These are phyloP conservation scores for Botrytis fragariae DNA, from an alignment of 2,329 filamentous ascomycete genomes.

Conservation along the genomic window DNA sequence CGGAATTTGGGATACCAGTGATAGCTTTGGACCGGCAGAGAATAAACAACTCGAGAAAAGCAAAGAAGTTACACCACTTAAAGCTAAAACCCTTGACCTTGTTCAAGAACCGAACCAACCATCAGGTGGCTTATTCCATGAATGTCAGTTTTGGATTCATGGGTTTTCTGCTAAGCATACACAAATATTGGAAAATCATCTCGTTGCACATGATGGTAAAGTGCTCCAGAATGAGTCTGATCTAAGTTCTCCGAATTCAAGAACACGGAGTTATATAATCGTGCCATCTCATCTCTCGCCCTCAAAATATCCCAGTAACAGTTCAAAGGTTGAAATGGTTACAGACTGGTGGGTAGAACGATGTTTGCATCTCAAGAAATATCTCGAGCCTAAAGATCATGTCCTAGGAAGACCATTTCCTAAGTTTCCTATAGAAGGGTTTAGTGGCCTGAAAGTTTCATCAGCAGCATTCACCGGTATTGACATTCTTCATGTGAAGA, in stretches of 20 bases:
- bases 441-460: conserved; percentile 68
- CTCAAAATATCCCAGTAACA: conserved; percentile 33
- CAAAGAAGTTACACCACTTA: not conserved
- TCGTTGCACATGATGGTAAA: conserved; percentile 40
- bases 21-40: conserved; percentile 16
- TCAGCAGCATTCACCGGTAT: conserved; percentile 81
- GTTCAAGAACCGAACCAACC: conserved; percentile 24
- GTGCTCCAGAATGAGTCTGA: conserved; percentile 29
- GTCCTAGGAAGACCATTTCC: conserved; percentile 76
- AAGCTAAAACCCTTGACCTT: conserved; percentile 17
- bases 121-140: conserved; percentile 42
- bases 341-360: conserved; percentile 94
- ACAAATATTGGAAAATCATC: conserved; percentile 39
- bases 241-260: conserved; percentile 19
- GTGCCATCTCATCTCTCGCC: conserved; percentile 45
- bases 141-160: conserved; percentile 43
- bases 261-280: conserved; percentile 40
- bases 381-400: conserved; percentile 67
- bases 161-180: conserved; percentile 45
- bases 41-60: not conserved
- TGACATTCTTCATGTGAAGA: conserved; percentile 80
- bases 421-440: conserved; percentile 65
- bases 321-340: conserved; percentile 50
- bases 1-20: conserved; percentile 33
- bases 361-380: conserved; percentile 73